Evolutionary conservation across 2,329 filamentous ascomycete species (phyloP), one percentile per base, ranked within the genome.

Genomic region (Endothia cerciana): DNA sequence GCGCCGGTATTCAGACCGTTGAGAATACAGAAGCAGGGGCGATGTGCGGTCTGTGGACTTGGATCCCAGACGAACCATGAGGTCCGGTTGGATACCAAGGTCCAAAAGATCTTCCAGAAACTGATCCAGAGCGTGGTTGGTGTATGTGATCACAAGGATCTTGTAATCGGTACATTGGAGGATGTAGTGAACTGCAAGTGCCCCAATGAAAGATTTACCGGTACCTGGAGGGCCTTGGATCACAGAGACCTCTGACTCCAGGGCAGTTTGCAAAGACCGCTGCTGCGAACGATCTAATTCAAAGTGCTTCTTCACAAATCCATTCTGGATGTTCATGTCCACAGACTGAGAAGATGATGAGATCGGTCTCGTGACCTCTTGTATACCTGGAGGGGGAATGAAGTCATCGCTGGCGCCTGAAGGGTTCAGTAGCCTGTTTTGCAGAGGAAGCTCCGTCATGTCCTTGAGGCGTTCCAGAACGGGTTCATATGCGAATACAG

Each of bases 181-280:
- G 0, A 93, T 72, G 0, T 80, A 74, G 62, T 88, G 87, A 0
- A 86, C 83, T 1, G 89, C 78, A 2, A 90, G 76, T 0, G 89
- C 87, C 0, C 91, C 91, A 2, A 92, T 83, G 68, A 91, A 91
- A 0, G 89, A 92, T 70, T 94, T 94, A 1, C 91, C 91, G 0
- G 90, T 93, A 0, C 89, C 88, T 70, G 91, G 91, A 1, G 91
- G 91, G 0, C 91, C 91, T 77, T 92, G 90, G 1, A 93, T 90
- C 0, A 89, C 73, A 58, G 85, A 87, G 0, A 92, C 74, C 0
- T 77, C 75, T 8, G 82, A 82, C 0, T 73, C 77, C 0, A 93
- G 70, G 0, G 86, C 85, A 19, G 81, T 74, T 2, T 86, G 67
- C 0, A 93, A 72, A 1, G 89, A 88, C 0, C 78, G 70, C 0